Evolutionary conservation across 805 yeast genomes (phyloP), one percentile per base, ranked within the genome.

Genomic region (Zygosaccharomyces pseudorouxii): DNA sequence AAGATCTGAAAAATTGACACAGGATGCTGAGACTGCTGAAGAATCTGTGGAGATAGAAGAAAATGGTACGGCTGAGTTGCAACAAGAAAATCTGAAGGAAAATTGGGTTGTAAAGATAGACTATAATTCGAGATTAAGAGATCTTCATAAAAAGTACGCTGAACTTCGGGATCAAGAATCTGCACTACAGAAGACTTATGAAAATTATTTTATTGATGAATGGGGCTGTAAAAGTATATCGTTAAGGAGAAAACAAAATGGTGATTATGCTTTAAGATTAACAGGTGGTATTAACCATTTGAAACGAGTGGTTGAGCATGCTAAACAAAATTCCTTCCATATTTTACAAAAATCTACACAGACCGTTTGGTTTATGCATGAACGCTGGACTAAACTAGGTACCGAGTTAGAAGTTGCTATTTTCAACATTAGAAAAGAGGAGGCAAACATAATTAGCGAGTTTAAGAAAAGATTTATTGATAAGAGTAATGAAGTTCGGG

Each of bases 311-410:
- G 38, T 31, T 47, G 47, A 57, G 46, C 36, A 30, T 45, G 41
- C 67, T 55, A 35, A 49, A n/a, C 48, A 38, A 3, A 31, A 37
- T 8, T 51, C 50, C 2, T 55, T 67, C 14, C 48, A 71, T 56
- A 53, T 71, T 48, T 44, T 72, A n/a, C 64, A 67, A 12, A 63
- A 73, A 42, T 74, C 78, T 18, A 67, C 70, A 6, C 69, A 73
- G 16, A 65, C 81, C 0, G 59, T 77, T 3, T 72, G 77, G 68
- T 60, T 82, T 18, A 67, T 74, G 0, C 65, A 70, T 27, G 64
- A 70, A 1, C 73, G 77, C 61, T 82, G 89, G 81, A 64, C 73
- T 0, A 56, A 69, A 0, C 70, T 87, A 23, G 86, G 86, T 0
- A 59, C 68, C 5, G 59, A 63, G 4, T 65, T 84, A 12, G 78